Evolutionary conservation across 2,329 filamentous ascomycete genomes (phyloP).

Genomic region (Berkeleyomyces rouxiae): DNA sequence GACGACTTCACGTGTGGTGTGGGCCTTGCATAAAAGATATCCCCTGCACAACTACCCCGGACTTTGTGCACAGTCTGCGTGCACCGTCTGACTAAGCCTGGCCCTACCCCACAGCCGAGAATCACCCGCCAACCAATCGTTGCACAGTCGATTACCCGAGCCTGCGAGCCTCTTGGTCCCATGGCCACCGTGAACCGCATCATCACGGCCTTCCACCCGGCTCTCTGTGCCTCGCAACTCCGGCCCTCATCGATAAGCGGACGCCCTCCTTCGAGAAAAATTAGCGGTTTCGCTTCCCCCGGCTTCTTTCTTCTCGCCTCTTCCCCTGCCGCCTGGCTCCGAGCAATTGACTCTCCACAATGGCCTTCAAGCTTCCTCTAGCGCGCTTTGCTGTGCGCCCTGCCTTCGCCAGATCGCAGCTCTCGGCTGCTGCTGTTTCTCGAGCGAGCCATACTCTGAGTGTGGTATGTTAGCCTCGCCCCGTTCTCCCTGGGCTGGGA

Average conservation of each 20-base stretch:
- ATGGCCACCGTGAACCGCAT: background rate
- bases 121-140: background rate
- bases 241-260: background rate
- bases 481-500: background rate
- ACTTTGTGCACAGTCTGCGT: background rate
- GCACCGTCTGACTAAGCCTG: background rate
- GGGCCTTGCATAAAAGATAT: background rate
- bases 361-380: conserved; percentile 74
- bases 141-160: background rate
- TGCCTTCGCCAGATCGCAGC: conserved; percentile 39
- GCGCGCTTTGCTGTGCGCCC: conserved; percentile 51
- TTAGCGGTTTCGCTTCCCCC: too few relatives aligned
- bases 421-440: conserved; percentile 42
- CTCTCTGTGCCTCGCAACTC: background rate
- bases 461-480: conserved; percentile 37
- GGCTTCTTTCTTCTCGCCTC: too few relatives aligned
- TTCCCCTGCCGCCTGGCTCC: background rate
- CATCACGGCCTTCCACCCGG: background rate
- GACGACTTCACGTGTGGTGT: background rate
- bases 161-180: background rate
- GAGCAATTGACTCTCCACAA: conserved; percentile 23
- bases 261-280: too few relatives aligned
- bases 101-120: background rate
- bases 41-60: background rate
- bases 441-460: conserved; percentile 53